Evolutionary conservation across 169 alveolate species (phyloP).

Genomic region (Pseudocohnilembus persalinus): DNA sequence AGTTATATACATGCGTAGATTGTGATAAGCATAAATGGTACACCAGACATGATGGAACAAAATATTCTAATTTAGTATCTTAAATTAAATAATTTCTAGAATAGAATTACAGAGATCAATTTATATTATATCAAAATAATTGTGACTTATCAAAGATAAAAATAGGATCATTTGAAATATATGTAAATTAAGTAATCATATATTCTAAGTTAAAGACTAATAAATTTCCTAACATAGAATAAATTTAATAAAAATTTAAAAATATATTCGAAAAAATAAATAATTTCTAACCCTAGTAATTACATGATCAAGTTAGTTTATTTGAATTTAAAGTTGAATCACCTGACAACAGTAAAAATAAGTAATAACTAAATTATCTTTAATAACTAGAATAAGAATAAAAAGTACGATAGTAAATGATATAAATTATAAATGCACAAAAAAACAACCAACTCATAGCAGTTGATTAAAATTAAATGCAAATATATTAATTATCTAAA

Average conservation of each 20-base stretch:
- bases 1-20: not conserved
- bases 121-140: no score
- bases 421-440: no score
- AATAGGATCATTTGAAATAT: not conserved
- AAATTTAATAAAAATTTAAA: no score
- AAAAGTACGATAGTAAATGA: not conserved
- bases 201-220: not conserved
- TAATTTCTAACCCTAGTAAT: not conserved
- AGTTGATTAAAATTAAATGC: no score
- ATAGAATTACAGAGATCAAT: no score
- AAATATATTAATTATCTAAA: no score
- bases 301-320: no score
- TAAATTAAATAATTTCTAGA: not conserved
- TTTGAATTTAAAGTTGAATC: not conserved
- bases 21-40: not conserved
- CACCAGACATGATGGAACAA: not conserved
- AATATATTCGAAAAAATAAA: not conserved
- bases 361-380: not conserved
- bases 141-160: no score
- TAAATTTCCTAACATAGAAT: not conserved
- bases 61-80: no score
- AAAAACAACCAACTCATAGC: not conserved
- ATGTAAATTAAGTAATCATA: not conserved
- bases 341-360: not conserved
- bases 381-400: no score